phyloP scores from a whole-genome alignment of 805 yeast species.

The Candida sakaeoensis region DNA sequence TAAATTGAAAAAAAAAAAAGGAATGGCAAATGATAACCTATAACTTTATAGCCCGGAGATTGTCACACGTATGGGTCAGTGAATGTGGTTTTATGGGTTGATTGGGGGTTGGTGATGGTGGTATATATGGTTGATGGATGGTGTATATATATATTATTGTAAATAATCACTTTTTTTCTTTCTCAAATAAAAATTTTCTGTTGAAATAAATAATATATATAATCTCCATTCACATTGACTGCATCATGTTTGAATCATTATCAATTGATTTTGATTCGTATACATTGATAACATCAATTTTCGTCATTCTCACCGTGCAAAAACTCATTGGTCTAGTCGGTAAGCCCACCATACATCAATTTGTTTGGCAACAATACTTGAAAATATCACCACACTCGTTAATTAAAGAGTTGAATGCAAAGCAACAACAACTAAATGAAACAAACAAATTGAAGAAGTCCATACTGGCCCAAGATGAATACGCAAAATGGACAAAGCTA shows the following conservation, averaged over 20 bases:
- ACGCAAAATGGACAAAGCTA: constrained; percentile 93
- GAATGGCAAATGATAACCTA: neutral
- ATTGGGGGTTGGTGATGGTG: neutral
- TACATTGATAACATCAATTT: constrained; percentile 29
- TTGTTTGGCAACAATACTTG: constrained; percentile 37
- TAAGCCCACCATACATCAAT: constrained; percentile 25
- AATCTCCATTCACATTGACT: too few relatives aligned
- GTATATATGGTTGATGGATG: neutral
- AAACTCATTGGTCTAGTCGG: constrained; percentile 37
- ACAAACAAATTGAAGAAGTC: constrained; percentile 51
- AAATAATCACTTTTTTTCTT: neutral
- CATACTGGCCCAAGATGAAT: constrained; percentile 87
- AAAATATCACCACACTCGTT: constrained; percentile 11
- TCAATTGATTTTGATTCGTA: constrained; percentile 29
- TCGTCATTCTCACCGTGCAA: constrained; percentile 34
- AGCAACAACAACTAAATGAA: constrained; percentile 41
- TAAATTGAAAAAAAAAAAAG: neutral
- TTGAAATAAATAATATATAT: neutral
- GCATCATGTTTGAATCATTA: neutral
- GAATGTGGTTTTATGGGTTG: neutral
- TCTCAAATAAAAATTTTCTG: neutral
- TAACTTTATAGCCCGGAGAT: too few relatives aligned
- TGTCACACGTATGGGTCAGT: too few relatives aligned
- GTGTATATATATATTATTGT: too few relatives aligned
- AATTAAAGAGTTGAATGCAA: constrained; percentile 19